Evolutionary conservation across 2,329 filamentous ascomycete genomes (phyloP).

Genomic region (Myriosclerotinia scirpicola): DNA sequence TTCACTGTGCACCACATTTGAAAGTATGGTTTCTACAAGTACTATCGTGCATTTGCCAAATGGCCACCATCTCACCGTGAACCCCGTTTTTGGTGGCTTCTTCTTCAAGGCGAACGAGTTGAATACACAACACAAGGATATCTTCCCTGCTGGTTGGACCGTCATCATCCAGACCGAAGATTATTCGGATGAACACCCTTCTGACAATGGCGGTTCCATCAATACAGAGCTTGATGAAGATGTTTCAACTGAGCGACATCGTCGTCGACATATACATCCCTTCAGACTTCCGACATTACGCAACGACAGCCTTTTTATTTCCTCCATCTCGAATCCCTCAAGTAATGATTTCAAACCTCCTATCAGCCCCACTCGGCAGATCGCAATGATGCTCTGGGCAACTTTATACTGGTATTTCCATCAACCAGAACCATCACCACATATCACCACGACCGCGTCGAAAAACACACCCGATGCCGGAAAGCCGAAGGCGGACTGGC

Average conservation of each 20-base stretch:
- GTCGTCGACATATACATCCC: constrained; percentile 53
- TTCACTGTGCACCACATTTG: constrained; percentile 1
- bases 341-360: constrained; percentile 77
- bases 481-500: constrained; percentile 81
- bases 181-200: constrained; percentile 37
- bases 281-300: constrained; percentile 74
- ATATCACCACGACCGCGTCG: constrained; percentile 62
- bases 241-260: constrained; percentile 37
- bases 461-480: constrained; percentile 66
- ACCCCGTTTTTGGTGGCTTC: constrained; percentile 85
- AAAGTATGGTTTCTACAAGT: constrained; percentile 33
- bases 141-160: constrained; percentile 86
- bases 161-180: constrained; percentile 75
- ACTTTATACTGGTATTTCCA: constrained; percentile 98
- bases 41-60: constrained; percentile 73
- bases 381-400: constrained; percentile 96
- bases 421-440: constrained; percentile 69
- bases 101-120: constrained; percentile 84
- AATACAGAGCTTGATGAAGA: constrained; percentile 40
- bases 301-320: constrained; percentile 85
- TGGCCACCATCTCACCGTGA: constrained; percentile 78
- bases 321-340: constrained; percentile 82
- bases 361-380: constrained; percentile 79
- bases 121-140: constrained; percentile 64
- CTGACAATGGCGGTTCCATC: constrained; percentile 34